Base-by-base conservation (phyloP, 257 asterid species). In the Craterostigma plantagineum region DNA sequence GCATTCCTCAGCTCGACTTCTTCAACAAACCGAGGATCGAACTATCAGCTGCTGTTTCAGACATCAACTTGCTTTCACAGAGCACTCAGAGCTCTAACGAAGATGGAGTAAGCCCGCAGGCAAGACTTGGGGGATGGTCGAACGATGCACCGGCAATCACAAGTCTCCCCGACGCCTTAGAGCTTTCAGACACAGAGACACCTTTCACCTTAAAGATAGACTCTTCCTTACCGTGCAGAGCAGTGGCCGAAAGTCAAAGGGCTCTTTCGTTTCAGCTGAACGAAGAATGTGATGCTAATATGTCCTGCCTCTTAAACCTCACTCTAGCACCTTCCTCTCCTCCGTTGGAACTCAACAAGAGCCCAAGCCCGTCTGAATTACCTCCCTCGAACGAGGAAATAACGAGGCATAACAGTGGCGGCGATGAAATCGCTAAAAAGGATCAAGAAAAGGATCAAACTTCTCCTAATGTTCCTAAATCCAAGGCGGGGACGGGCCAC, bases 61-160 rank as follows among this genome's bases (percentile, higher is more conserved):
- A 76, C 58, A 63, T 64, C 52, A 77, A 81, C 65, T 53, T 67
- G 59, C 63, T 69, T 47, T 77, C 94, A 7, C 72, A 57, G 11
- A 77, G 94, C 79, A 73, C 92, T 0, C 91, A 72, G 45, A 81
- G 94, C 68, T 81, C 94, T 35, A 76, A 78, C 23, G 92, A 75
- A 43, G 92, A 69, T 46, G 86, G 72, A 38, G 67, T 67, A 11
- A 75, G 68, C 50, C 73, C 81, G 38, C 63, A 54, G 27, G 72
- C 58, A 62, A 62, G 70, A 53, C 42, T 45, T 33, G 79, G 73
- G 16, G 60, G 51, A 38, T n/a, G n/a, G n/a, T n/a, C n/a, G n/a
- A n/a, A n/a, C n/a, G n/a, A n/a, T n/a, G n/a, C n/a, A n/a, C n/a
- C n/a, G n/a, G 53, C 73, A 59, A 48, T 78, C 0, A 68, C 62